These are phyloP conservation scores for Aspergillus jensenii DNA, from an alignment of 2,329 filamentous ascomycete genomes.

Conservation along the genomic window DNA sequence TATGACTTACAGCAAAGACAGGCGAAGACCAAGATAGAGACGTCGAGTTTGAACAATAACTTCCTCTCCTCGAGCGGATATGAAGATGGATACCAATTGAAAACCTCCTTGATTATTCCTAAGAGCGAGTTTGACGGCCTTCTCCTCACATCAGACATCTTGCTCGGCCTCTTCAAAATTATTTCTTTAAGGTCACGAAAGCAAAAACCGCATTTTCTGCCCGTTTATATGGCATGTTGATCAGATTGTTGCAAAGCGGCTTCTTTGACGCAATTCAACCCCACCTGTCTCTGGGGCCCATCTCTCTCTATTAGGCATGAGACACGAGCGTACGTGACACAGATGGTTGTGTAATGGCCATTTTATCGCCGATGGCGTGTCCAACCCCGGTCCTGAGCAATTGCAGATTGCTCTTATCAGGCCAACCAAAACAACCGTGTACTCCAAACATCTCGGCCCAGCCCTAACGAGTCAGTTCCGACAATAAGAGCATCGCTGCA, in stretches of 20 bases:
- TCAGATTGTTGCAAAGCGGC: conserved; percentile 11
- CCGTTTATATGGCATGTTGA: conserved; percentile 14
- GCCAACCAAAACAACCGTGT: neutral
- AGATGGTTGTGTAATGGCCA: neutral
- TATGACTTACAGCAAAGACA: conserved; percentile 31
- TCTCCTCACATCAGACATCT: conserved; percentile 15
- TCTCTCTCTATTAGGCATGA: neutral
- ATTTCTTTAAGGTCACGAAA: no score
- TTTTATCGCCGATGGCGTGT: conserved; percentile 23
- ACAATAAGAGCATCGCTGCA: neutral
- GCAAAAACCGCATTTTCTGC: no score
- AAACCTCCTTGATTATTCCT: conserved; percentile 29
- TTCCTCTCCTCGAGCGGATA: conserved; percentile 31
- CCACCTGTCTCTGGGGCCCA: neutral
- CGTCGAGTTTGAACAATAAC: conserved; percentile 31
- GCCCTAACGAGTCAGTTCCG: neutral
- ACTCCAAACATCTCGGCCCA: neutral
- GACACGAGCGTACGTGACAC: neutral
- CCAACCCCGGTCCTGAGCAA: neutral
- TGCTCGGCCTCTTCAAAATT: no score
- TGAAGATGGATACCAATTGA: conserved; percentile 34
- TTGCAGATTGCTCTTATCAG: neutral
- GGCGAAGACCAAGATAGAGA: conserved; percentile 32
- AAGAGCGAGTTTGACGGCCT: conserved; percentile 10
- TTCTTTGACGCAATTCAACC: conserved; percentile 11